Evolutionary conservation across 2,329 filamentous ascomycete genomes (phyloP).

Genomic region (Bipolaris oryzae): DNA sequence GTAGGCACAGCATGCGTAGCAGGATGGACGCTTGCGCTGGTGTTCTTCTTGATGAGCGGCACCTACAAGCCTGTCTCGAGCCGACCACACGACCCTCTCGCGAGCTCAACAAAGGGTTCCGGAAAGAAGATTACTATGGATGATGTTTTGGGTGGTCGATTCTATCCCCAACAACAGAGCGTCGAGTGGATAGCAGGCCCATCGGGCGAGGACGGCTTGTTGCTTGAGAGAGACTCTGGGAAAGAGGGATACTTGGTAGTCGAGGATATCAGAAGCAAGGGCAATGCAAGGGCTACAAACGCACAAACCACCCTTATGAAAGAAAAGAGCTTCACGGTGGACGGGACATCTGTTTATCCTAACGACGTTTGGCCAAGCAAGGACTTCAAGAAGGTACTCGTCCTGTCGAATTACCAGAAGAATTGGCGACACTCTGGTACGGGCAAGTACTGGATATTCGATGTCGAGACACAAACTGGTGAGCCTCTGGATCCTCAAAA

Average conservation of each 20-base stretch:
- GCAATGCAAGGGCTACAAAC: slow-evolving; percentile 47
- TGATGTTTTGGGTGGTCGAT: slow-evolving; percentile 70
- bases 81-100: slow-evolving; percentile 70
- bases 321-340: slow-evolving; percentile 65
- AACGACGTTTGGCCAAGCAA: slow-evolving; percentile 74
- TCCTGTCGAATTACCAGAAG: slow-evolving; percentile 72
- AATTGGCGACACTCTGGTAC: slow-evolving; percentile 93
- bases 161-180: slow-evolving; percentile 66
- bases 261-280: slow-evolving; percentile 75
- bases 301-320: slow-evolving; percentile 78
- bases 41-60: slow-evolving; percentile 69
- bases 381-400: slow-evolving; percentile 82
- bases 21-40: slow-evolving; percentile 71
- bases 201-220: slow-evolving; percentile 78
- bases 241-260: slow-evolving; percentile 77
- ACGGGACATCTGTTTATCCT: slow-evolving; percentile 62
- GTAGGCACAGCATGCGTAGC: slow-evolving; percentile 65
- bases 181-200: slow-evolving; percentile 80
- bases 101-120: slow-evolving; percentile 65
- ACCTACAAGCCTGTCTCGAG: slow-evolving; percentile 69
- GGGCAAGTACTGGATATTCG: slow-evolving; percentile 87
- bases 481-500: slow-evolving; percentile 77
- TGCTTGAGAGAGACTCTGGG: slow-evolving; percentile 73
- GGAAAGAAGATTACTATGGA: slow-evolving; percentile 77
- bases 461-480: slow-evolving; percentile 78